Evolutionary conservation across 768 basidiomycete genomes (phyloP), one percentile per base, ranked within the genome.

Genomic region (Strobilomyces confusus): DNA sequence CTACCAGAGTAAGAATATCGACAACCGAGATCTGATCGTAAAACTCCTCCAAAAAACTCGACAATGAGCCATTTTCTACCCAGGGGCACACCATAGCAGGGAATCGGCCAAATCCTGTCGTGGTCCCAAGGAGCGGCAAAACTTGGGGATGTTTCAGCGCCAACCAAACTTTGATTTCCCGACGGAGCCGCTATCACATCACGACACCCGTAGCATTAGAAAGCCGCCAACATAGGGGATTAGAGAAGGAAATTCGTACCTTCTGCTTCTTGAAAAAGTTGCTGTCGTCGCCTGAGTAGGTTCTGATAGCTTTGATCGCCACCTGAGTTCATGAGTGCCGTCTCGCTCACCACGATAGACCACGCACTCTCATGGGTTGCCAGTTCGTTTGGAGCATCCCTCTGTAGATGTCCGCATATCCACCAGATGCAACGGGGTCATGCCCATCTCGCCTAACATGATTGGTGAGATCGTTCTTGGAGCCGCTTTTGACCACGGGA

Each of bases 81-180:
- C 66, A 67, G 9, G 69, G 67, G 15, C 57, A 70, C 14, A 70
- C 52, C 63, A 67, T 67, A 8, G 69, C 68, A 15, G 61, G 49
- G 32, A 60, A 60, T 12, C 56, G 63, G 22, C 69, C 69, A 45
- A 64, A 69, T 26, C 57, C 68, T 15, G 56, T 14, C 44, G 66
- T 14, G 55, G 47, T 54, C 13, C 58, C 58, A 19, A 58, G 40
- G 9, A 59, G 48, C 9, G 50, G 58, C n/a, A 59, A 17, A 5
- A 71, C 52, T 44, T 70, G 67, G 14, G 44, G 23, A 38, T 70
- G 68, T 3, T 55, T 23, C 13, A 70, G 48, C 13, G 36, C 17
- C 40, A 59, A 56, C 69, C 69, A 70, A 17, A 68, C 52, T 29
- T 49, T 58, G 32, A 70, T 58, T 38, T 70, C 68, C 26, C 67